Base-by-base conservation (phyloP, 169 alveolate genomes). In the Ichthyophthirius multifiliis region DNA sequence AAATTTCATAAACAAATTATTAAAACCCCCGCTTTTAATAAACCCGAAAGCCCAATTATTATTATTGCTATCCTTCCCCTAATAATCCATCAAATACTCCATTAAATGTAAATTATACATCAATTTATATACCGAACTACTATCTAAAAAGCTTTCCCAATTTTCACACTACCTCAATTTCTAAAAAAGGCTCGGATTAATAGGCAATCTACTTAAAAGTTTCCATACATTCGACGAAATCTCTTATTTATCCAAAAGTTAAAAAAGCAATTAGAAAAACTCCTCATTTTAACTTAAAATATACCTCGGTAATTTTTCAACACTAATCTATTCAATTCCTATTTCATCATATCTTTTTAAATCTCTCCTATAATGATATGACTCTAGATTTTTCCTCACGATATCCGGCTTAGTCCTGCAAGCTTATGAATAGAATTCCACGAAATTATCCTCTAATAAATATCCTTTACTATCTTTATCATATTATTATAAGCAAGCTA, bases 281-380 rank as follows among this genome's bases (percentile, higher is more conserved):
- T 65, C 63, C 30, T 86, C 43, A 35, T 88, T 75, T 20, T 75
- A 47, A 2, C 92, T 75, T 37, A 93, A 41, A 23, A 74, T 86
- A 20, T 82, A 86, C 62, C 96, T 83, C 9, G 96, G 96, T 43
- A 90, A 65, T 55, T 34, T 35, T 32, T 47, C 37, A n/a, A 64
- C 67, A 23, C 76, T 84, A 0, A 78, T 75, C 1, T 77, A 63
- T 39, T 84, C 87, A 7, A 75, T 63, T 10, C 82, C 78, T 3
- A 65, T 83, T 37, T 85, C 93, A 75, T 75, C 86, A 32, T 75
- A 83, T 65, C 87, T 89, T 30, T 43, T 75, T 44, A 93, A 85
- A 77, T 95, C 97, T 44, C 83, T 83, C 82, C 96, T 85, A 47
- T 85, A 89, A 46, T 89, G 88, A 65, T 86, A 90, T 2, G 94